Evolutionary conservation across 306 rosid species (phyloP), one percentile per base, ranked within the genome.

Genomic region (Cucurbita moschata): DNA sequence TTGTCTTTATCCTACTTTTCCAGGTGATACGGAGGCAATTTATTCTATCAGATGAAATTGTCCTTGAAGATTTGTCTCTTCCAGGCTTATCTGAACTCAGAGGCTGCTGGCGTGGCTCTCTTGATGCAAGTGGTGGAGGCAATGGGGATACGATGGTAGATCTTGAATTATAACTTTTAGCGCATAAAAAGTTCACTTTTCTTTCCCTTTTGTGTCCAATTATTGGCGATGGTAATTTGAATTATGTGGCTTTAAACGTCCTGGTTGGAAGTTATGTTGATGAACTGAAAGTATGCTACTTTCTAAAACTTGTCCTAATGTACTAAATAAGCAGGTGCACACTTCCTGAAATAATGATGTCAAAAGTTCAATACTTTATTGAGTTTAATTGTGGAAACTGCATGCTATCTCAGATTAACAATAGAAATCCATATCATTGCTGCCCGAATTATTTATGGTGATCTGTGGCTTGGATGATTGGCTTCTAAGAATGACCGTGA

Each of bases 121-220:
- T 94, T 72, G 87, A 85, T 80, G 98, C 98, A 42, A 89, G 92
- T 77, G 98, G 98, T 39, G 98, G 98, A 57, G 96, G 98, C 82
- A 89, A 90, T 80, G 98, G 92, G 72, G 98, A 94, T 83, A 94
- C 98, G 53, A 79, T 84, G 96, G 98, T 94, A 85, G 69, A 80
- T 50, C 61, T 68, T 54, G 37, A 30, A 11, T 83, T 70, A 78
- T 81, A 64, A 19, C 35, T 49, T 62, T 62, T 43, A 10, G 67
- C 40, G 35, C 52, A 40, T 53, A 10, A 21, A 37, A 70, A 26
- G 74, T 49, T 49, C 35, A 15, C 50, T 70, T 30, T 44, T 15
- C 30, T 72, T 61, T 61, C 67, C 67, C 37, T 72, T 72, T 38
- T 8, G 42, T 15, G 21, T 72, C 40, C 21, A 11, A 57, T 55